Percentiles rank a stretch among this genome's conserved stretches.
Conservation (phyloP, 441 rosid species). For the Eruca vesicaria region DNA sequence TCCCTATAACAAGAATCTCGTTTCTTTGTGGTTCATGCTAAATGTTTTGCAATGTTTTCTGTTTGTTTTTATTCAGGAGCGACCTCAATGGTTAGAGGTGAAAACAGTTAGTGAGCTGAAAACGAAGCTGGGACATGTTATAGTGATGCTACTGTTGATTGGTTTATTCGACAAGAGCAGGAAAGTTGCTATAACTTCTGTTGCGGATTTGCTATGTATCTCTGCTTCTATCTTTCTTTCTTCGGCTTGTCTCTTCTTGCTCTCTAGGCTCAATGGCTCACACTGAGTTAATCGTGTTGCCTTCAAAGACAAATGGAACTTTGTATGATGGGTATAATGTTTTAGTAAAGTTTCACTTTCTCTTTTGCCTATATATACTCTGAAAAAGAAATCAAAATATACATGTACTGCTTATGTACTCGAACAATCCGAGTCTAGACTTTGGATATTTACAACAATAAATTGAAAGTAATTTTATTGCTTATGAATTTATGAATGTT, state of each 20-base stretch:
- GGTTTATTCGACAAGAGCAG: constrained; percentile 90
- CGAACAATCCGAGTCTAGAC: not conserved
- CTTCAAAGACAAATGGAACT: not conserved
- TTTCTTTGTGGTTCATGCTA: not conserved
- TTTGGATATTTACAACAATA: not conserved
- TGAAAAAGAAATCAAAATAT: not conserved
- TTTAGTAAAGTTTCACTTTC: not conserved
- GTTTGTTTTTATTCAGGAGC: constrained; percentile 45
- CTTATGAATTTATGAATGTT: not conserved
- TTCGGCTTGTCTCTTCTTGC: constrained; percentile 78
- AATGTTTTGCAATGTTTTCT: not conserved
- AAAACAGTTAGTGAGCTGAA: constrained; percentile 81
- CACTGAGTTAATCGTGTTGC: constrained; percentile 33
- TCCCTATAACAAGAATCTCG: not conserved
- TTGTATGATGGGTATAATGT: constrained; percentile 19
- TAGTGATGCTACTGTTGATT: constrained; percentile 92
- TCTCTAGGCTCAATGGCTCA: constrained; percentile 68
- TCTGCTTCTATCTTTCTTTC: constrained; percentile 77
- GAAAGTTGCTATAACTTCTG: constrained; percentile 60
- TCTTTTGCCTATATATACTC: not conserved
- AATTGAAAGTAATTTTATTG: not conserved
- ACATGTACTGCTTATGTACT: not conserved
- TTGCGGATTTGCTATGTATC: constrained; percentile 79
- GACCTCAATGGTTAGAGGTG: constrained; percentile 87
- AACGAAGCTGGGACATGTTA: constrained; percentile 94